Evolutionary conservation across 208 protist species (phyloP).

Genomic region (Lotmaria passim): DNA sequence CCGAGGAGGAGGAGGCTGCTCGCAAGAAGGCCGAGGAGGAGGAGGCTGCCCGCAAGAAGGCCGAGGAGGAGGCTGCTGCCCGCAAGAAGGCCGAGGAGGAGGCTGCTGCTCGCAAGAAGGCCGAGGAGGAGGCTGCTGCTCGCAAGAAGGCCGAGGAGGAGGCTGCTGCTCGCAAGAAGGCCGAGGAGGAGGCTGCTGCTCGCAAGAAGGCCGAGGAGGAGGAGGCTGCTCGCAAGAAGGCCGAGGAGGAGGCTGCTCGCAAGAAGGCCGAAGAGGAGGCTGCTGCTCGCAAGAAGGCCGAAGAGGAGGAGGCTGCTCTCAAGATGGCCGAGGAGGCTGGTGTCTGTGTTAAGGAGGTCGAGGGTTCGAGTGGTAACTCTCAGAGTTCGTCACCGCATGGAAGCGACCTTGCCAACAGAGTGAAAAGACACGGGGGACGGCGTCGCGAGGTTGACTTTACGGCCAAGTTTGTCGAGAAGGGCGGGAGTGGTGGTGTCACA

Average conservation of each 20-base stretch:
- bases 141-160: slow-evolving; percentile 9
- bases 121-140: slow-evolving; percentile 8
- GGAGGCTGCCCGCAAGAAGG: slow-evolving; percentile 7
- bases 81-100: slow-evolving; percentile 10
- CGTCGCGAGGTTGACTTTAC: slow-evolving; percentile 15
- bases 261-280: slow-evolving; percentile 27
- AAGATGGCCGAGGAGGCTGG: slow-evolving; percentile 10
- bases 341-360: neutral
- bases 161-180: neutral
- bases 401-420: neutral
- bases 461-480: slow-evolving; percentile 8
- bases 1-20: too few relatives aligned
- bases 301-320: slow-evolving; percentile 3
- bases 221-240: neutral
- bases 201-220: slow-evolving; percentile 9
- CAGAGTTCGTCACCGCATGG: neutral
- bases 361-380: too few relatives aligned
- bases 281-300: slow-evolving; percentile 7
- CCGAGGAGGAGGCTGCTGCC: slow-evolving; percentile 9
- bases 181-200: neutral
- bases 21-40: too few relatives aligned
- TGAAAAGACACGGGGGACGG: neutral
- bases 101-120: neutral
- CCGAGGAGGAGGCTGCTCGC: slow-evolving; percentile 16
- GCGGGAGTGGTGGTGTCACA: too few relatives aligned